phyloP scores from a whole-genome alignment of 2,329 filamentous ascomycete genomes.

The Epichloe baconii region DNA sequence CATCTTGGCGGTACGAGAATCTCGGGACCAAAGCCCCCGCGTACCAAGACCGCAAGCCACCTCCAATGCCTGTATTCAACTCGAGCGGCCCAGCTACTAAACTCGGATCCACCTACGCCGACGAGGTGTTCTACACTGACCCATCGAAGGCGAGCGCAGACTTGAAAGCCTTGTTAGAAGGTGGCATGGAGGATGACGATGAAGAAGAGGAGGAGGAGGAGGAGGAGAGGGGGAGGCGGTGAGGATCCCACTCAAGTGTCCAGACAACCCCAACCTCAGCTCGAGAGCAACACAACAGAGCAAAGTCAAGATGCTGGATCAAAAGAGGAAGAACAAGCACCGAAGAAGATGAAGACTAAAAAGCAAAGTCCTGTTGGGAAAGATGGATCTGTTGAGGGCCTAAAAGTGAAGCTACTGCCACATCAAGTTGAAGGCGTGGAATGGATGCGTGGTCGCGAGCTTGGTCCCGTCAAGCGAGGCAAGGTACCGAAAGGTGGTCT shows the following conservation, averaged over 20 bases:
- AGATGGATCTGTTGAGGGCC: conserved; percentile 53
- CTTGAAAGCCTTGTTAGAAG: conserved; percentile 70
- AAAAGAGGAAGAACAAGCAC: background rate
- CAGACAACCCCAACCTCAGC: background rate
- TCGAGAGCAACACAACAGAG: conserved; percentile 2
- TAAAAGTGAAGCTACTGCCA: conserved; percentile 77
- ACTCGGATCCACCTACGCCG: conserved; percentile 15
- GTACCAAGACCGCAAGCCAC: conserved; percentile 33
- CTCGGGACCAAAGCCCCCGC: conserved; percentile 34
- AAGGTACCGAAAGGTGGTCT: conserved; percentile 83
- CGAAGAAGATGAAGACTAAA: conserved; percentile 12
- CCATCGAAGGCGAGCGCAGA: conserved; percentile 60
- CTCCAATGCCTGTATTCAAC: conserved; percentile 34
- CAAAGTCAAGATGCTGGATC: conserved; percentile 11
- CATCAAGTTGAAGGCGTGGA: conserved; percentile 89
- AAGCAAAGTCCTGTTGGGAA: conserved; percentile 18
- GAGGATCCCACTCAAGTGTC: background rate
- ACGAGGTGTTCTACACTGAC: conserved; percentile 52
- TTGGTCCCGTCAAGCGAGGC: conserved; percentile 70
- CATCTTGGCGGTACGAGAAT: conserved; percentile 35
- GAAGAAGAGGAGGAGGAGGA: conserved; percentile 21
- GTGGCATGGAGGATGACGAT: conserved; percentile 63
- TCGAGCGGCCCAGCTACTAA: conserved; percentile 17
- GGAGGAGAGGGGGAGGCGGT: background rate
- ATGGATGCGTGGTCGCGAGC: conserved; percentile 92